Percentiles rank a stretch among this genome's conserved stretches.
Evolutionary conservation across 129 eudicot genomes (phyloP).

Genomic region (Lonicera japonica): DNA sequence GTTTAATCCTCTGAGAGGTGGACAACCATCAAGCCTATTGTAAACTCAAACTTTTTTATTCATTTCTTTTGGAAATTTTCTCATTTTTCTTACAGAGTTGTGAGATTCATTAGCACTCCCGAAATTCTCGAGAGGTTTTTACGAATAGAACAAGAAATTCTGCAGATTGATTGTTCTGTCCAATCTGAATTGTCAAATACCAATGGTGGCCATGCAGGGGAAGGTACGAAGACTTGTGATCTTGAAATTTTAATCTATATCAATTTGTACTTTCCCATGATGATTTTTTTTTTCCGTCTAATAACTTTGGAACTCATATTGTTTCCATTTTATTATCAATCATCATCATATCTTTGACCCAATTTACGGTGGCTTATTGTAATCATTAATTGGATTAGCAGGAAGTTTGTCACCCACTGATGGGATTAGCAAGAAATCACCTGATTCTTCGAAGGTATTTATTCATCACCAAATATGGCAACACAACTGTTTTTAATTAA

Average conservation of each 20-base stretch:
- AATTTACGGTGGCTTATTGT: background rate
- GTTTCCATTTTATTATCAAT: background rate
- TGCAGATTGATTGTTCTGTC: slow-evolving; percentile 75
- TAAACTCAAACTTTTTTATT: background rate
- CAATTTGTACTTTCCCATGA: background rate
- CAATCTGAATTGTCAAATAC: slow-evolving; percentile 38
- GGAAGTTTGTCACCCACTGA: slow-evolving; percentile 47
- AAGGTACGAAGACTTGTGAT: slow-evolving; percentile 40
- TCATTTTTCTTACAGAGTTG: slow-evolving; percentile 51
- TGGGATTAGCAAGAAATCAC: slow-evolving; percentile 51
- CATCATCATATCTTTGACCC: background rate
- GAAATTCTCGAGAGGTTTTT: slow-evolving; percentile 92
- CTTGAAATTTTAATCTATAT: background rate
- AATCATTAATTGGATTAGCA: slow-evolving; percentile 10
- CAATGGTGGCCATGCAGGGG: slow-evolving; percentile 26
- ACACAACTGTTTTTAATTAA: background rate
- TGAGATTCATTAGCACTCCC: slow-evolving; percentile 92
- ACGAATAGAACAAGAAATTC: slow-evolving; percentile 71
- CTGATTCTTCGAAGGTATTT: slow-evolving; percentile 65
- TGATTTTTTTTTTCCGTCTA: background rate
- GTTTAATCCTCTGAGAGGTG: background rate
- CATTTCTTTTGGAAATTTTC: background rate
- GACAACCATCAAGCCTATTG: background rate
- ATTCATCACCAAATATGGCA: background rate
- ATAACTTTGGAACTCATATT: background rate